These are phyloP conservation scores for Prosopis cineraria DNA, from an alignment of 306 rosid species.

Conservation along the genomic window DNA sequence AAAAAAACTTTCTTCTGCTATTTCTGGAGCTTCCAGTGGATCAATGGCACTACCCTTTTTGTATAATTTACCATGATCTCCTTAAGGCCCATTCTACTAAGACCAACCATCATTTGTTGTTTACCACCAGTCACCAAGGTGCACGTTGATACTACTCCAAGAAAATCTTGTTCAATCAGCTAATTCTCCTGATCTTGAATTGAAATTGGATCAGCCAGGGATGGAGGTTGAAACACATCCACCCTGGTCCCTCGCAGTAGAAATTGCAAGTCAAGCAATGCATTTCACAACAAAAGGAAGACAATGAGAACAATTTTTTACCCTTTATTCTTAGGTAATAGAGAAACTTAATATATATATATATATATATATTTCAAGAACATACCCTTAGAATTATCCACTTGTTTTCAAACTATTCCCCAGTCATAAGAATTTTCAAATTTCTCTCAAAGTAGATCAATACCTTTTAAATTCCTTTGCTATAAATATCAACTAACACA, in stretches of 20 bases:
- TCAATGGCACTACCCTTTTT: background rate
- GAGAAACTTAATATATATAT: too few relatives aligned
- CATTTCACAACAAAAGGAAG: background rate
- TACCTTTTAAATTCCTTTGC: background rate
- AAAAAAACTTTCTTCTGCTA: background rate
- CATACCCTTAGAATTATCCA: background rate
- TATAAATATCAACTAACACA: background rate
- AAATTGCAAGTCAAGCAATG: background rate
- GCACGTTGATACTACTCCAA: background rate
- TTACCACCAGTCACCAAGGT: background rate
- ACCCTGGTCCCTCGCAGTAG: background rate
- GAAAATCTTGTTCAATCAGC: background rate
- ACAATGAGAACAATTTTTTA: background rate
- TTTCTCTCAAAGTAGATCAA: background rate
- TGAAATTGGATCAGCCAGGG: background rate
- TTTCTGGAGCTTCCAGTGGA: background rate
- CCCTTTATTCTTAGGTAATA: too few relatives aligned
- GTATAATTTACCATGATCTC: background rate
- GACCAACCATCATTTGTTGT: background rate
- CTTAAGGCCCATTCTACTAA: background rate
- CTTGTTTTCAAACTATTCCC: background rate
- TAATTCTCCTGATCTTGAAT: background rate
- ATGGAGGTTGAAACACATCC: background rate
- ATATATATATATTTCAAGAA: too few relatives aligned
- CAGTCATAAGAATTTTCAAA: background rate